A percentile compares a stretch with the other conserved stretches of the same genome.
Evolutionary conservation across 257 asterid genomes (phyloP).

Genomic region (Leonotis leonurus): DNA sequence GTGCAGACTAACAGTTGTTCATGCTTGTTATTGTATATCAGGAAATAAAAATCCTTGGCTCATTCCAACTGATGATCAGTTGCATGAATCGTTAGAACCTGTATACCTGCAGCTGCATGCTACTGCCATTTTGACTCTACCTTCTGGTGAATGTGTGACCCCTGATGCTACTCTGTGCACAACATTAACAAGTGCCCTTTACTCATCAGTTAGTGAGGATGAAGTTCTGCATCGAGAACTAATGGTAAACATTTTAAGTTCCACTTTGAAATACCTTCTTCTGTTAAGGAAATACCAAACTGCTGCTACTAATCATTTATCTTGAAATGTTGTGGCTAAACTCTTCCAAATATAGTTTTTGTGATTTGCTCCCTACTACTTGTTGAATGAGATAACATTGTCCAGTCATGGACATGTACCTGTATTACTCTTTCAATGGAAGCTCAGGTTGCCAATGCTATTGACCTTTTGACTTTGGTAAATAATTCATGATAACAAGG

Average conservation of each 20-base stretch:
- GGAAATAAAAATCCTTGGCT: conserved; percentile 78
- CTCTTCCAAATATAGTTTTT: background rate
- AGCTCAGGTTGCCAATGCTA: background rate
- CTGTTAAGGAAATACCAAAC: background rate
- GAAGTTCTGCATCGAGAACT: conserved; percentile 67
- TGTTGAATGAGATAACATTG: background rate
- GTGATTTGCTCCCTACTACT: background rate
- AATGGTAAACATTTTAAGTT: conserved; percentile 45
- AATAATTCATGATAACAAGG: background rate
- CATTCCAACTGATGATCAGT: conserved; percentile 69
- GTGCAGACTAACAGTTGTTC: background rate
- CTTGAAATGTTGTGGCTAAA: background rate
- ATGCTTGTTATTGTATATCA: conserved; percentile 20
- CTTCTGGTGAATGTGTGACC: conserved; percentile 81
- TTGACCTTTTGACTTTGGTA: background rate
- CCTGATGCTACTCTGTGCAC: conserved; percentile 90
- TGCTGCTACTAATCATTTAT: background rate
- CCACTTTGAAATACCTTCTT: conserved; percentile 1
- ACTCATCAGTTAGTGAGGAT: conserved; percentile 75
- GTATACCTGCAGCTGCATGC: conserved; percentile 85
- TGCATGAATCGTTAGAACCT: conserved; percentile 49
- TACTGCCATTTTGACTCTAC: conserved; percentile 63
- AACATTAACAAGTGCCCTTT: conserved; percentile 74
- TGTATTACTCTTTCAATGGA: background rate
- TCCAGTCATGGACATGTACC: background rate